Evolutionary conservation across 106 monocot genomes (phyloP).

Genomic region (Dactylorhiza incarnata): DNA sequence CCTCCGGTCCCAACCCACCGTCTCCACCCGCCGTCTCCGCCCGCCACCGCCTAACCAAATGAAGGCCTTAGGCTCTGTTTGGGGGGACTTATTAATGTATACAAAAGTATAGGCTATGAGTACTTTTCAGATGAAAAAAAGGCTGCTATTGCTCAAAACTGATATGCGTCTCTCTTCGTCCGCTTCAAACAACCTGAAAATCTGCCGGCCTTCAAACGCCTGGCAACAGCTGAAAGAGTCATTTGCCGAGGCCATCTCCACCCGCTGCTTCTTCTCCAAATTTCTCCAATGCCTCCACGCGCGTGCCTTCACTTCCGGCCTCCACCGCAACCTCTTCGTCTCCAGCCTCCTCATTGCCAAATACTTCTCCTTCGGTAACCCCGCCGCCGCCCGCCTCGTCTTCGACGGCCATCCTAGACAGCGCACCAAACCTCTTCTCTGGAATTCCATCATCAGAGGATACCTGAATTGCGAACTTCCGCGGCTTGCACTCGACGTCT

Average conservation of each 20-base stretch:
- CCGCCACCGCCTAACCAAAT: no score
- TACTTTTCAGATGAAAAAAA: no score
- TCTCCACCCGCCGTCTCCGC: no score
- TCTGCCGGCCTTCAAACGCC: no score
- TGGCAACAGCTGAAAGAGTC: slow-evolving; percentile 60
- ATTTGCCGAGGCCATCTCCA: slow-evolving; percentile 37
- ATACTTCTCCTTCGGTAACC: slow-evolving; percentile 38
- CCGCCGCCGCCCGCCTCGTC: slow-evolving; percentile 18
- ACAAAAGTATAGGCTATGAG: no score
- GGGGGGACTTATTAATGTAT: no score
- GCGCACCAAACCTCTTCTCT: slow-evolving; percentile 41
- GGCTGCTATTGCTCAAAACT: no score
- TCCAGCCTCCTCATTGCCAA: slow-evolving; percentile 36
- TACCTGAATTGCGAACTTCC: slow-evolving; percentile 26
- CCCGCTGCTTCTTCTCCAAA: slow-evolving; percentile 1
- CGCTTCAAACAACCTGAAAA: no score
- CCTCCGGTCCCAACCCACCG: no score
- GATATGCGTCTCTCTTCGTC: no score
- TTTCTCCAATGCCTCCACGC: slow-evolving; percentile 34
- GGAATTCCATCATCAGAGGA: slow-evolving; percentile 60
- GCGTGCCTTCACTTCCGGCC: slow-evolving; percentile 31
- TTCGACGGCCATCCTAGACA: slow-evolving; percentile 16
- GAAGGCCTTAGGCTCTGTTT: no score
- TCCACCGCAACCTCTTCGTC: slow-evolving; percentile 47
- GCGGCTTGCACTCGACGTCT: slow-evolving; percentile 24